Base-by-base conservation (phyloP, 1,284 basidiomycete species). In the Volvariella volvacea region DNA sequence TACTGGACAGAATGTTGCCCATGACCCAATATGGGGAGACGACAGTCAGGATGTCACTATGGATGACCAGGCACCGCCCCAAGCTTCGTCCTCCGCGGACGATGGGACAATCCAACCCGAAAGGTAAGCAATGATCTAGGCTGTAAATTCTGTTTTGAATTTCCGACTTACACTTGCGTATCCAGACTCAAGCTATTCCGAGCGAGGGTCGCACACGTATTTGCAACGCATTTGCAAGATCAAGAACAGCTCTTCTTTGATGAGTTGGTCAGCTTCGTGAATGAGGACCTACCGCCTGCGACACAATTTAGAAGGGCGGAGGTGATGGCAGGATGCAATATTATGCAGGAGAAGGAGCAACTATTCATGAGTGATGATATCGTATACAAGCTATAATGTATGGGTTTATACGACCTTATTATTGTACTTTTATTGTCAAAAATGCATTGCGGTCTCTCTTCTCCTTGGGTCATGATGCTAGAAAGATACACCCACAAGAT, bases 351-450 rank as follows among this genome's bases (percentile, higher is more conserved):
- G 34, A 74, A 74, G 19, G 88, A 93, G 55, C 85, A 94, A 63
- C 69, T 97, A 53, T 92, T 97, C 90, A 76, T 92, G 54, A 83
- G 82, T 48, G 88, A 88, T 34, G 87, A 82, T 20, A 78, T 85
- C 44, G 75, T 92, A 45, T 88, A 87, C 62, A 84, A 78, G 58
- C 76, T 87, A 42, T 84, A 60, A 28, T 28, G 25, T 6, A 28
- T 67, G 43, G 6, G 6, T 12, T 14, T n/a, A n/a, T n/a, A n/a
- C n/a, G n/a, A n/a, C n/a, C n/a, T n/a, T n/a, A n/a, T n/a, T n/a
- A n/a, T n/a, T n/a, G n/a, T n/a, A n/a, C n/a, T n/a, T n/a, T n/a
- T n/a, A n/a, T n/a, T n/a, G n/a, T n/a, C n/a, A n/a, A n/a, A n/a
- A n/a, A n/a, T n/a, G n/a, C n/a, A n/a, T n/a, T n/a, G n/a, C n/a